Conservation (phyloP, 768 basidiomycete genomes). For the Hericium rajendrae region DNA sequence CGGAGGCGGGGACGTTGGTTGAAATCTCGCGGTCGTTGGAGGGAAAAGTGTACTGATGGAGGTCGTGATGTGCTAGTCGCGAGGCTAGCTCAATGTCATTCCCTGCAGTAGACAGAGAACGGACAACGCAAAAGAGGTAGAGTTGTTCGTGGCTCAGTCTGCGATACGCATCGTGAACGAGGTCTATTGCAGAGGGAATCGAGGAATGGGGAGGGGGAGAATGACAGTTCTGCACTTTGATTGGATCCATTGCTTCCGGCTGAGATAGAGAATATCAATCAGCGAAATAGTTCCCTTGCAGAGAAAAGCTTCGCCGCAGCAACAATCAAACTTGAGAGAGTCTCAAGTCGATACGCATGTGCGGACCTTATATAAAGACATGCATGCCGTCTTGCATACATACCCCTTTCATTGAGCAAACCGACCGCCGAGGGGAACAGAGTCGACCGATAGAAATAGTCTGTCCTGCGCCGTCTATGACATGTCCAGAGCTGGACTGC, state of each 20-base stretch:
- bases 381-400: too few relatives aligned
- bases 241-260: background rate
- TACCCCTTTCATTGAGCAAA: too few relatives aligned
- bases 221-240: background rate
- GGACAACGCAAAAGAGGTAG: conserved; percentile 63
- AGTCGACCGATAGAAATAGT: too few relatives aligned
- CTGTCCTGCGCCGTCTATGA: too few relatives aligned
- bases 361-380: background rate
- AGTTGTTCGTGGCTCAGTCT: conserved; percentile 60
- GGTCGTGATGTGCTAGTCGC: conserved; percentile 65
- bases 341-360: background rate
- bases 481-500: too few relatives aligned
- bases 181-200: conserved; percentile 18
- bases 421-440: too few relatives aligned
- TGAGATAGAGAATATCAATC: background rate
- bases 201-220: background rate
- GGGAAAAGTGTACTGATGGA: conserved; percentile 61
- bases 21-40: conserved; percentile 11
- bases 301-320: background rate
- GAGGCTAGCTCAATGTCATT: conserved; percentile 55
- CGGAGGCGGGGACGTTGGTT: background rate
- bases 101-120: conserved; percentile 59
- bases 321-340: background rate
- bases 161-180: conserved; percentile 62
- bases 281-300: background rate